Evolutionary conservation across 1,139 yeast genomes (phyloP), one percentile per base, ranked within the genome.

Genomic region (Debaryomyces coudertii): DNA sequence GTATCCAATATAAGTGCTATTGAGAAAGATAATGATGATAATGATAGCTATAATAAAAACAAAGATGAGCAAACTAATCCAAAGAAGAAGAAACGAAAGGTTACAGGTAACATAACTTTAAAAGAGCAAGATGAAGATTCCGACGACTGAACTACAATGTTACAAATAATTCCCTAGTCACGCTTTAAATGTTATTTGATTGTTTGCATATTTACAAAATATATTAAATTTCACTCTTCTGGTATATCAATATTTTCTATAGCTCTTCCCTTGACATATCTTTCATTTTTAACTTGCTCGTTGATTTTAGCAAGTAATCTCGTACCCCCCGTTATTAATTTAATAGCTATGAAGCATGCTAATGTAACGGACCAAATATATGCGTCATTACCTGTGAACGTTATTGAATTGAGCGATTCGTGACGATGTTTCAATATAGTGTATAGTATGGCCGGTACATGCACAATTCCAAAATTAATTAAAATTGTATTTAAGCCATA

Each of bases 221-320:
- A 28, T 29, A 20, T 9, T 18, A 15, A 33, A 22, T 9, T 24
- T 43, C 22, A 27, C 12, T 50, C 50, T 15, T 56, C 63, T 5
- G 49, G 52, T 20, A 53, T 57, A 20, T 73, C 76, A 31, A 76
- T 68, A 57, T 84, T 85, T 49, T 82, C 81, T 45, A 85, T 70
- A 1, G 85, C 79, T 55, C 83, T 78, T 1, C 87, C 88, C 48
- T 76, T 76, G 8, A 82, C 82, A 54, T 82, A 85, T 50, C 75
- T 74, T 53, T 82, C 84, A 48, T 80, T 81, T 56, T 80, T 83
- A 25, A 84, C 83, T 51, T 76, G 75, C 16, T 69, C 73, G 43
- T 69, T 72, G 36, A 76, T 57, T 24, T 54, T 53, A 3, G 47
- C 45, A 42, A 63, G 58, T 12, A 62, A 47, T 11, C 46, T 35